phyloP scores from a whole-genome alignment of 2,329 filamentous ascomycete genomes.

The Coniella lustricola region DNA sequence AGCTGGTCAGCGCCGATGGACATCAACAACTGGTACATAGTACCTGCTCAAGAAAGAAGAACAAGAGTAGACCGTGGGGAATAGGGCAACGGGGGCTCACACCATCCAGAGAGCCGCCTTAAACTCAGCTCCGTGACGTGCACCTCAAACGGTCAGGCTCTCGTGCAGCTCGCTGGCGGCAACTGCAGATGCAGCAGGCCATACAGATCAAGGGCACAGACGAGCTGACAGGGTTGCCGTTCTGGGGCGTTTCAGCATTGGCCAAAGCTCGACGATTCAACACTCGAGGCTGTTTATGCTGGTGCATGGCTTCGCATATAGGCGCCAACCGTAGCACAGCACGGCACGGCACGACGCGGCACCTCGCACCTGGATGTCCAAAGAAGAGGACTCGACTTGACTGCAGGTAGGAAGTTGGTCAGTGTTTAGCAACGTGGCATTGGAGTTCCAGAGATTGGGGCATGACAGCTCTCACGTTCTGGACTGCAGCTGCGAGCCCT shows the following conservation, averaged over 20 bases:
- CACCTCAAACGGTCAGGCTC: background rate
- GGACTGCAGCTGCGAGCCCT: too few relatives aligned
- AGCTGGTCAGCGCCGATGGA: background rate
- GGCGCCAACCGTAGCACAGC: too few relatives aligned
- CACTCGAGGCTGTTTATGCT: background rate
- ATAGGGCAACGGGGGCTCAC: too few relatives aligned
- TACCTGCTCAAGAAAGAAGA: too few relatives aligned
- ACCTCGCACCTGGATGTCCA: too few relatives aligned
- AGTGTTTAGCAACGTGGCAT: too few relatives aligned
- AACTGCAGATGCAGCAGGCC: background rate
- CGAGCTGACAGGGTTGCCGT: background rate
- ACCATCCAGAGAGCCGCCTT: background rate
- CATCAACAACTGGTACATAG: slow-evolving; percentile 1
- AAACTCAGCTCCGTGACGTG: background rate
- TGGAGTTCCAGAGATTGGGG: too few relatives aligned
- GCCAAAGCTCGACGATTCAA: background rate
- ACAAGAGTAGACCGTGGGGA: too few relatives aligned
- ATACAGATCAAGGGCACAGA: background rate
- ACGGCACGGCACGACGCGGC: background rate
- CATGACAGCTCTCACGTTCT: too few relatives aligned
- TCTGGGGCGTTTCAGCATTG: slow-evolving; percentile 1
- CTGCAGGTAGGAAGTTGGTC: too few relatives aligned
- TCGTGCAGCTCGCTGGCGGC: background rate
- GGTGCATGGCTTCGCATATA: slow-evolving; percentile 9
- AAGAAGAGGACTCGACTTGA: too few relatives aligned